Evolutionary conservation across 495 filamentous ascomycete species (phyloP), one percentile per base, ranked within the genome.

Genomic region (Bacidia gigantensis): DNA sequence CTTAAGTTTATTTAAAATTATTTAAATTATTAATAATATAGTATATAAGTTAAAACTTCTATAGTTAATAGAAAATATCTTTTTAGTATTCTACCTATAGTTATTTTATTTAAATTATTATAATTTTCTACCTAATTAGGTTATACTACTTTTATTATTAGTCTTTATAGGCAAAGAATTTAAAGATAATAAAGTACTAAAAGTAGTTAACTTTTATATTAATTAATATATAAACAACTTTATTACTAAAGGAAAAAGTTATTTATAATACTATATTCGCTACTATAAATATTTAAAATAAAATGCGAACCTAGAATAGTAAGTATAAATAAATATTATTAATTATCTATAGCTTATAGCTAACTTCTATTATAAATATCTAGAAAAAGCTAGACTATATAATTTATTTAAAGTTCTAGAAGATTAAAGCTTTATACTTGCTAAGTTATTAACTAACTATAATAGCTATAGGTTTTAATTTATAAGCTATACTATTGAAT

Each of bases 11-110:
- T 51, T 40, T 22, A 22, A 17, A 51, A 20, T 39, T 26, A 12
- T 51, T 51, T 51, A 44, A 51, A 51, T 39, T 17, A 21, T n/a
- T 21, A 52, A 26, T 35, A 45, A 11, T 48, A 46, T 45, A 45
- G 25, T 14, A 25, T 17, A 48, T 35, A 47, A 52, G 18, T 24
- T 47, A 52, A 26, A 52, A 23, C 17, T 14, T 46, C 5, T 35
- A 35, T 35, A 35, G 14, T 7, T 35, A 35, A 35, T 35, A 35
- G 5, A 35, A 49, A 52, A 22, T 26, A 52, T 51, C 18, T 40
- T 51, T 39, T 38, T 38, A 51, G 40, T 44, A 38, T n/a, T 11
- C 38, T 26, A 51, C 3, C 49, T 46, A 24, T 21, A 17, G 47
- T n/a, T 35, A 26, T 7, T 20, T 24, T 52, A 24, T 52, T 47